These are phyloP conservation scores for Candida hispaniensis DNA, from an alignment of 805 yeast genomes.

Conservation along the genomic window DNA sequence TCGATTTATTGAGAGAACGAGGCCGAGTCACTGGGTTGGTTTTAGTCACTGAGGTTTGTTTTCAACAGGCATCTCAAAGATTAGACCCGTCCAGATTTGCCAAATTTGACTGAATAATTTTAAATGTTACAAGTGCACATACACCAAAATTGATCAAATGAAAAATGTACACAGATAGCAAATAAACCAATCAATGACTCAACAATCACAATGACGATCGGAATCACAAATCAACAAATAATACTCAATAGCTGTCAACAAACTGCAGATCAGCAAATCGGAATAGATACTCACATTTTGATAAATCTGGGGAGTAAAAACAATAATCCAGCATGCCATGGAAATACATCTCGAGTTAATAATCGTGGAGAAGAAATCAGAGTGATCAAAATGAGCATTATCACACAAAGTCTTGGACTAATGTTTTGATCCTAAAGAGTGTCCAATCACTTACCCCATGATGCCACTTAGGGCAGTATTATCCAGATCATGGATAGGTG, in stretches of 20 bases:
- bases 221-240: neutral
- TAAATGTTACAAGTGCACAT: too few species aligned
- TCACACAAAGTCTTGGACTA: constrained; percentile 1
- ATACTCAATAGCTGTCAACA: neutral
- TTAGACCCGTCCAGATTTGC: too few species aligned
- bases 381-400: neutral
- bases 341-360: constrained; percentile 53
- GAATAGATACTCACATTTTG: constrained; percentile 44
- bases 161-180: too few species aligned
- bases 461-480: constrained; percentile 57
- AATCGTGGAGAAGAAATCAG: constrained; percentile 1
- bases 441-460: constrained; percentile 36
- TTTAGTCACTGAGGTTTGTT: neutral
- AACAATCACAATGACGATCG: too few species aligned
- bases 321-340: constrained; percentile 95
- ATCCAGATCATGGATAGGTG: constrained; percentile 15
- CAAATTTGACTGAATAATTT: too few species aligned
- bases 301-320: constrained; percentile 92
- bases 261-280: neutral
- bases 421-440: neutral
- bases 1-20: too few species aligned
- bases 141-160: too few species aligned
- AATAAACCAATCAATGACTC: too few species aligned
- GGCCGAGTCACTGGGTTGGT: neutral
- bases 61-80: neutral